phyloP scores from a whole-genome alignment of 2,329 filamentous ascomycete species.

The Plenodomus tracheiphilus region DNA sequence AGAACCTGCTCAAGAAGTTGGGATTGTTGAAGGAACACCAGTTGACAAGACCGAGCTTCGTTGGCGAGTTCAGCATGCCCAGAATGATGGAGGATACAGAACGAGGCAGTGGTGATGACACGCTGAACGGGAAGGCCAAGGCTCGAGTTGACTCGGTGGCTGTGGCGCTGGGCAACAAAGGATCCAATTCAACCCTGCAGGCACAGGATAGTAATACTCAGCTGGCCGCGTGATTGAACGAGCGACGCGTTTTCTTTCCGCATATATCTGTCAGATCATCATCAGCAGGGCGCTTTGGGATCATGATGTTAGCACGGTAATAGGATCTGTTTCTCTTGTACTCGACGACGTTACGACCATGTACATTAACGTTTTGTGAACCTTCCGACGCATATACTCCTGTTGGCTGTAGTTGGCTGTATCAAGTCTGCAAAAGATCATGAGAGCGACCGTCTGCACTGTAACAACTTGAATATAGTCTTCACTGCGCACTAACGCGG shows the following conservation, averaged over 20 bases:
- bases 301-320: conserved; percentile 2
- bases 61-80: conserved; percentile 13
- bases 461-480: no score
- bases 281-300: conserved; percentile 6
- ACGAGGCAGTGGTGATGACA: conserved; percentile 9
- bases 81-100: conserved; percentile 6
- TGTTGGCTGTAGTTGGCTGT: no score
- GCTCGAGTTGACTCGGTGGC: conserved; percentile 18
- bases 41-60: conserved; percentile 22
- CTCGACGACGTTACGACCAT: no score
- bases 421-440: no score
- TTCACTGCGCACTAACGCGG: no score
- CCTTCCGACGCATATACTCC: no score
- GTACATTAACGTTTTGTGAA: no score
- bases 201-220: background rate
- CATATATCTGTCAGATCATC: background rate
- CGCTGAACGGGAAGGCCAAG: conserved; percentile 7
- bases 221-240: conserved; percentile 6
- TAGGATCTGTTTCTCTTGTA: background rate
- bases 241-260: background rate
- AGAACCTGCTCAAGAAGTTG: conserved; percentile 22
- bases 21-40: conserved; percentile 23
- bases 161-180: conserved; percentile 13
- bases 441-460: no score
- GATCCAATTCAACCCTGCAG: conserved; percentile 4